Base-by-base conservation (phyloP, 1,284 basidiomycete genomes). In the Tilletiopsis washingtonensis region DNA sequence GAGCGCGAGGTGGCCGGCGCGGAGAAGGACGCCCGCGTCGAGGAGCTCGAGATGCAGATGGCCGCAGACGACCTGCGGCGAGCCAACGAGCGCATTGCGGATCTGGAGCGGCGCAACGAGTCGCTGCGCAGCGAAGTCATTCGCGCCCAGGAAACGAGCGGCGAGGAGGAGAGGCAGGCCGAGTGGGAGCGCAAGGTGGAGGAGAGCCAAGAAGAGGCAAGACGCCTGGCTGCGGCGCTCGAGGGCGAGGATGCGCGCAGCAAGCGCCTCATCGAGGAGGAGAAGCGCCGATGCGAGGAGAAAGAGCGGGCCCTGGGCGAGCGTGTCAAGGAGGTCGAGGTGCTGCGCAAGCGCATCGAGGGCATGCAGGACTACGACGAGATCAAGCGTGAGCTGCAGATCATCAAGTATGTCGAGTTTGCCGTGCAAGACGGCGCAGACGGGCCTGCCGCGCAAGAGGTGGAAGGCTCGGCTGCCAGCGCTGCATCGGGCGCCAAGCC, bases 71-170 rank as follows among this genome's bases (percentile, higher is more conserved):
- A 98, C 74, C 78, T 97, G 37, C 88, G 91, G 62, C 81, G 90
- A 14, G 89, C 93, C 15, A 96, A 93, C 65, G 87, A 84, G 66
- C 83, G 91, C 11, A 86, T 94, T 1, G 88, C 86, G 0, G 84
- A 85, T 3, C 85, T 97, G 39, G 93, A 98, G 75, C 80, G 90
- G 53, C 81, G 93, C 46, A 96, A 96, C 75, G 88, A 96, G 76
- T 81, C 88, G 20, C 79, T 97, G 20, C 83, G 91, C 9, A 87
- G 89, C 14, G 91, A 96, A 73, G 90, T 96, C 41, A 93, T 96
- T 74, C 80, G 49, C 40, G 55, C 59, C 48, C 56, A 58, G 45
- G 60, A 50, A 36, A 54, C 58, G n/a, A 45, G 47, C 4, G 54
- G 29, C 20, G 51, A 51, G 5, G 29, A 34, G 11, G 26, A 51